Evolutionary conservation across 2,329 filamentous ascomycete species (phyloP), one percentile per base, ranked within the genome.

Genomic region (Hymenoscyphus infarciens): DNA sequence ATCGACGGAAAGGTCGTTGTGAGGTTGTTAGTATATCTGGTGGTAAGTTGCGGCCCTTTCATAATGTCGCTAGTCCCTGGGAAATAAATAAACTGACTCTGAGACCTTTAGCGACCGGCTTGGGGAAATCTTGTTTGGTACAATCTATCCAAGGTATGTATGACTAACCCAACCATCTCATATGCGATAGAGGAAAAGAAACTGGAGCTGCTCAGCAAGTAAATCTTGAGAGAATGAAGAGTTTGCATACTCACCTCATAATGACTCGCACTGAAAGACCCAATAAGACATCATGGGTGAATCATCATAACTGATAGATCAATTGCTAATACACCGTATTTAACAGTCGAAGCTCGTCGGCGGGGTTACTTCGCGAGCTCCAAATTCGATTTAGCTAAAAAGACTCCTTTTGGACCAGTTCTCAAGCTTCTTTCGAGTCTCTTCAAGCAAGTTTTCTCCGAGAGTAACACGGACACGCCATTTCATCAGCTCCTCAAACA

Each of bases 381-480:
- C 49, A 88, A 88, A 70, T 88, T 88, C 63, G 86, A 89, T 69
- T 83, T 82, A 0, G 82, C 85, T 0, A 79, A 83, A 67, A 81
- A 81, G 68, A 83, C 80, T 8, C 83, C 86, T 3, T 88, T 87
- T 71, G 85, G 85, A 1, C 86, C 86, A 3, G 74, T 88, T 45
- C 78, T 88, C 29, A 87, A 84, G 73, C 75, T 88, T n/a, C 74
- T 88, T 11, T 87, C 85, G 11, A 87, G 84, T 22, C 76, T 89
- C 16, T 88, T 88, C 74, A 85, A 85, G 69, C 86, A 89, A 71
- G 83, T 88, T 2, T 88, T 85, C 79, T 86, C 85, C 0, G 86
- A 89, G 72, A 81, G 82, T 45, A 85, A 88, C 68, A 87, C 86
- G 0, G 83, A 87, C 52, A 88, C 86, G 0, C 77, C 80, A 2